These are phyloP conservation scores for Reticulomyxa filosa DNA, from an alignment of 78 protist species.

Conservation along the genomic window DNA sequence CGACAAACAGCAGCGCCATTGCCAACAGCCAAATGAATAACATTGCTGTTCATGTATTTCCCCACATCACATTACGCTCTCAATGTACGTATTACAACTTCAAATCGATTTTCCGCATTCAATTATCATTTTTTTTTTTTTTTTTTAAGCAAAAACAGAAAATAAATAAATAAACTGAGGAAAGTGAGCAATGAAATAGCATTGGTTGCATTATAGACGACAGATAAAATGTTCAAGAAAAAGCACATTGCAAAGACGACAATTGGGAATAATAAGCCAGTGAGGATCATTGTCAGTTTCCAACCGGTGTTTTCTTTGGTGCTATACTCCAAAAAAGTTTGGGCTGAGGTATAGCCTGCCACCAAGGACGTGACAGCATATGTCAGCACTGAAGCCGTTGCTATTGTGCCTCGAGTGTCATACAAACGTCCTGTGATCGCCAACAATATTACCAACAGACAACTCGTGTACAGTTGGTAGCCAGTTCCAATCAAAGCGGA, in stretches of 20 bases:
- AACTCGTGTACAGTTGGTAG: slow-evolving; percentile 22
- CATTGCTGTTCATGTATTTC: neutral
- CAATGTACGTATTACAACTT: neutral
- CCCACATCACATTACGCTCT: no score
- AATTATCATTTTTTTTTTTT: neutral
- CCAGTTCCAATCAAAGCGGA: slow-evolving; percentile 48
- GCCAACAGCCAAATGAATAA: slow-evolving; percentile 32
- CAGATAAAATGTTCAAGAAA: slow-evolving; percentile 41
- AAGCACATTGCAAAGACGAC: neutral
- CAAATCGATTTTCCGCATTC: neutral
- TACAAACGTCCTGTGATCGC: slow-evolving; percentile 24
- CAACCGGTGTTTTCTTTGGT: slow-evolving; percentile 44
- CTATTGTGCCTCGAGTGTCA: slow-evolving; percentile 31
- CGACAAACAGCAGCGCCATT: slow-evolving; percentile 54
- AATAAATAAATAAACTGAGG: no score
- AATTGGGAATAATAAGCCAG: slow-evolving; percentile 30
- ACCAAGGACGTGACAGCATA: slow-evolving; percentile 33
- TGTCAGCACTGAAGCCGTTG: slow-evolving; percentile 14
- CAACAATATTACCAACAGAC: slow-evolving; percentile 16
- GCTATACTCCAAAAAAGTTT: neutral
- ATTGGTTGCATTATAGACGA: slow-evolving; percentile 9
- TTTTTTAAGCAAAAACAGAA: no score
- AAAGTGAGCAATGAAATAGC: slow-evolving; percentile 21
- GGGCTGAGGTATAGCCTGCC: slow-evolving; percentile 1
- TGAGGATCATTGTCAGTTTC: slow-evolving; percentile 36